Conservation (phyloP, 2,329 filamentous ascomycete genomes). For the Trichoderma semiorbis region DNA sequence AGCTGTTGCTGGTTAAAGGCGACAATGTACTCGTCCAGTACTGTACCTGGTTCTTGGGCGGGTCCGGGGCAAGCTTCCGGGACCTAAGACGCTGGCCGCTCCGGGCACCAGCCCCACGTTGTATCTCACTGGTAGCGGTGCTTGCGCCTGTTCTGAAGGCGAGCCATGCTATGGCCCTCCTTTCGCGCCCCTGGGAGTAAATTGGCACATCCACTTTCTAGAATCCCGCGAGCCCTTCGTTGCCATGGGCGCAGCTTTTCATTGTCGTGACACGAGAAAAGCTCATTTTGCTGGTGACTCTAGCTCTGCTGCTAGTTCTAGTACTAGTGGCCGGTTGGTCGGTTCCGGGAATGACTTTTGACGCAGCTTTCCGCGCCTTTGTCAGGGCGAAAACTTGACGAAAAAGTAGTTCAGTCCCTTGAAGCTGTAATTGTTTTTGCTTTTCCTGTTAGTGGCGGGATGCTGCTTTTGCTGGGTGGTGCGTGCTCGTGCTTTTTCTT, state of each 20-base stretch:
- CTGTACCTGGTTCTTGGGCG: constrained; percentile 2
- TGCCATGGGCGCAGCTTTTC: neutral
- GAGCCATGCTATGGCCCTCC: neutral
- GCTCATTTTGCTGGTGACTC: neutral
- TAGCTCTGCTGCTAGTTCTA: neutral
- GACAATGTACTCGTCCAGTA: too few species aligned
- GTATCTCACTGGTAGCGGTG: neutral
- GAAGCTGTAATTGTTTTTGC: neutral
- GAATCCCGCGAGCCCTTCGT: neutral
- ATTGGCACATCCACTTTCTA: constrained; percentile 16
- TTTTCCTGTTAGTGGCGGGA: neutral
- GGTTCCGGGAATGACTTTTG: neutral
- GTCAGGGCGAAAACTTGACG: neutral
- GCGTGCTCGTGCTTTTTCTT: neutral
- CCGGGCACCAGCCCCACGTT: constrained; percentile 17
- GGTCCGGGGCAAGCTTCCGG: constrained; percentile 21
- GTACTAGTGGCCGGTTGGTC: neutral
- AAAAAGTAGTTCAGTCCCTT: neutral
- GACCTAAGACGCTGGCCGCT: neutral
- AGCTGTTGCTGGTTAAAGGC: neutral
- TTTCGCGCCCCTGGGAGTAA: constrained; percentile 1
- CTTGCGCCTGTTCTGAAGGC: neutral
- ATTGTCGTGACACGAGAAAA: neutral
- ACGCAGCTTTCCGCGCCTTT: neutral
- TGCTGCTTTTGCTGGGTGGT: neutral